phyloP scores from a whole-genome alignment of 2,329 filamentous ascomycete species.

The Neocatenulostroma microsporum region DNA sequence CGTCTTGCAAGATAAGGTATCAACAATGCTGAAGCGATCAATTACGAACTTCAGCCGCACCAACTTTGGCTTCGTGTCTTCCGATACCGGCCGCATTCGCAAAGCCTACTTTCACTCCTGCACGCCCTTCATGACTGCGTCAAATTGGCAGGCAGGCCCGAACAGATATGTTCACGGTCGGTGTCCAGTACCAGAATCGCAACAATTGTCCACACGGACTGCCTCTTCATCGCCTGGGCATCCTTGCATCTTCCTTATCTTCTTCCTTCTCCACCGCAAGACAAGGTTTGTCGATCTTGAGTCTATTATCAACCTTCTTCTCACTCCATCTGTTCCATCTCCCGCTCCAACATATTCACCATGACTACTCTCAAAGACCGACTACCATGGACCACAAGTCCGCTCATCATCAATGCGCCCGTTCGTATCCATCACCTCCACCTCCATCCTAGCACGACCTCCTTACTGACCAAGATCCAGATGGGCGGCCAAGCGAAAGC shows the following conservation, averaged over 20 bases:
- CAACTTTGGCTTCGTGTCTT: no score
- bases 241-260: background rate
- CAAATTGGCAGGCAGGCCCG: no score
- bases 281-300: no score
- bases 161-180: no score
- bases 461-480: slow-evolving; percentile 2
- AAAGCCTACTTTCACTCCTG: no score
- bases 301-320: no score
- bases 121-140: no score
- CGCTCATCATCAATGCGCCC: slow-evolving; percentile 12
- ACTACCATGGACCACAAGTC: slow-evolving; percentile 9
- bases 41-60: no score
- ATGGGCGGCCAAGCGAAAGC: slow-evolving; percentile 9
- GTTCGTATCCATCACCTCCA: background rate
- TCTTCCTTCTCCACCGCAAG: background rate
- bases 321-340: background rate
- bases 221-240: background rate
- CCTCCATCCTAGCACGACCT: background rate
- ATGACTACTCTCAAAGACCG: background rate
- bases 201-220: background rate
- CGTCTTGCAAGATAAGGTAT: no score
- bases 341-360: background rate
- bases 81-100: no score
- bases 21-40: no score
- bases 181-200: background rate